Conservation (phyloP, 148 eudicot species). For the Rhododendron mucronatum region DNA sequence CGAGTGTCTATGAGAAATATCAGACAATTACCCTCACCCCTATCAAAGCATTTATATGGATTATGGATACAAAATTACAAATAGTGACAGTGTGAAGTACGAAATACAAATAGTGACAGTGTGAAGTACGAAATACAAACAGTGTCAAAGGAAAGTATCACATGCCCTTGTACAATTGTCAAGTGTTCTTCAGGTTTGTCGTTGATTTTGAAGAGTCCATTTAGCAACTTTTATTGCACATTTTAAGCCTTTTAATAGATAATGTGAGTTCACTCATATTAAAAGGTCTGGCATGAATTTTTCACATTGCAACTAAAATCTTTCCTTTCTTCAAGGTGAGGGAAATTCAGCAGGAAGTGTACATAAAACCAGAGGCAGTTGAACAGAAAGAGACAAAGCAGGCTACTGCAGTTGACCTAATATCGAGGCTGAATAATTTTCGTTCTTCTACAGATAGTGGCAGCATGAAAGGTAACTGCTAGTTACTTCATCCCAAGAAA, state of each 20-base stretch:
- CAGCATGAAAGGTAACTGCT: constrained; percentile 54
- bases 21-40: not conserved
- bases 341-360: constrained; percentile 66
- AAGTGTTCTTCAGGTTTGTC: not conserved
- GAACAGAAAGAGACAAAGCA: constrained; percentile 70
- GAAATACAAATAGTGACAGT: not conserved
- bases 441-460: constrained; percentile 63
- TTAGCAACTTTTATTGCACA: not conserved
- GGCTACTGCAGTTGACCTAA: constrained; percentile 71
- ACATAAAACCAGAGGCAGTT: constrained; percentile 44
- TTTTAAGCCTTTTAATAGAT: not conserved
- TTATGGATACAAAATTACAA: not conserved
- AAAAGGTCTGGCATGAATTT: not conserved
- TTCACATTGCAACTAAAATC: not conserved
- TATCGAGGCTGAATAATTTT: constrained; percentile 58
- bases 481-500: not conserved
- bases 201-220: not conserved
- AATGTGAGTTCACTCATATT: not conserved
- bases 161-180: not conserved
- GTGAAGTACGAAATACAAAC: not conserved
- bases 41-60: not conserved
- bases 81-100: not conserved
- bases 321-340: constrained; percentile 45
- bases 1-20: not conserved
- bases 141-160: not conserved